These are phyloP conservation scores for Talaromyces sp. DNA, from an alignment of 2,329 filamentous ascomycete species.

Conservation along the genomic window DNA sequence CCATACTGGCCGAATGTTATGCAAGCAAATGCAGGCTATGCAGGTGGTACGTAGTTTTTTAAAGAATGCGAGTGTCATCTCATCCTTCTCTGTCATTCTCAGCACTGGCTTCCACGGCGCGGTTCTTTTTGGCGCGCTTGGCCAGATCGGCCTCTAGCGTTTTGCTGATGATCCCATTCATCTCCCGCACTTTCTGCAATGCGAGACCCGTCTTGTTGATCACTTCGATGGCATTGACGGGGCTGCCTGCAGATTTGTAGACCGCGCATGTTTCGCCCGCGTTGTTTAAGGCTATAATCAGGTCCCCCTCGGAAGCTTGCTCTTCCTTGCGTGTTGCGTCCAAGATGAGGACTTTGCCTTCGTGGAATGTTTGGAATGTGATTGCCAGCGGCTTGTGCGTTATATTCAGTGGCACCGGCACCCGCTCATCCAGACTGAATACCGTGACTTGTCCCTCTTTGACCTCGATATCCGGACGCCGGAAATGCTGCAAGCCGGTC, in stretches of 20 bases:
- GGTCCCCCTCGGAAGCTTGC: constrained; percentile 58
- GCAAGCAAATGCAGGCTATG: not conserved
- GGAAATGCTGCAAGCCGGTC: constrained; percentile 83
- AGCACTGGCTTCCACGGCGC: constrained; percentile 73
- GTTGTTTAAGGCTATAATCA: constrained; percentile 76
- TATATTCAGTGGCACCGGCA: constrained; percentile 84
- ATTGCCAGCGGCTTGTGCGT: constrained; percentile 88
- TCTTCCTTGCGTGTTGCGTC: constrained; percentile 45
- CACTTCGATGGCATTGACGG: constrained; percentile 72
- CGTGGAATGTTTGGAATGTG: constrained; percentile 74
- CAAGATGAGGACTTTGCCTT: constrained; percentile 37
- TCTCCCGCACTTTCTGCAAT: constrained; percentile 70
- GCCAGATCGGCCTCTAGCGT: constrained; percentile 72
- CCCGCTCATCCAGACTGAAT: constrained; percentile 76
- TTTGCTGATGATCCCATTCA: constrained; percentile 67
- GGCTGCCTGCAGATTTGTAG: constrained; percentile 78
- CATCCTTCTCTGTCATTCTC: constrained; percentile 70
- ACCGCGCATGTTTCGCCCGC: constrained; percentile 89
- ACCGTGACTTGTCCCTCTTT: constrained; percentile 79
- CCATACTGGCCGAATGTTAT: not conserved
- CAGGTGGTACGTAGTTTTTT: not conserved
- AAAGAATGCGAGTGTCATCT: not conserved
- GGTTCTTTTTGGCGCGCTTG: constrained; percentile 56
- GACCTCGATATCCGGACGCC: constrained; percentile 81
- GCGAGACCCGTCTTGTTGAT: constrained; percentile 71